Base-by-base conservation (phyloP, 257 asterid species). In the Solanum stenotomum region DNA sequence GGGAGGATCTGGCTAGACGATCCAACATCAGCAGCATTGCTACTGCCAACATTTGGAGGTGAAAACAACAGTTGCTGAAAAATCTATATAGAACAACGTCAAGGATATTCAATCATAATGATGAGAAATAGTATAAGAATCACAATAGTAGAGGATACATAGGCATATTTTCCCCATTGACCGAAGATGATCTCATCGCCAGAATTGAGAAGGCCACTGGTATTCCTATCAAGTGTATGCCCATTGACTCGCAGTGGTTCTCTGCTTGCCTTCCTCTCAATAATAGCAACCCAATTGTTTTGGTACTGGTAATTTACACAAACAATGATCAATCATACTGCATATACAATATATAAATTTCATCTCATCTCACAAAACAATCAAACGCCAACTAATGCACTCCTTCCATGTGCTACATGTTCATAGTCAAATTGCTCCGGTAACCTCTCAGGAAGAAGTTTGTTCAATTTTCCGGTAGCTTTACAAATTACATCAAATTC, bases 131-230 rank as follows among this genome's bases (percentile, higher is more conserved):
- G 33, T 75, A 75, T 35, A 22, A 76, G 56, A 76, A 56, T 56
- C n/a, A 18, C 63, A 18, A 56, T 18, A 56, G n/a, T 76, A 70
- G 52, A 94, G 95, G 98, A 96, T 96, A 96, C 98, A 89, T 95
- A 95, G 90, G 98, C 94, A 93, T 93, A 95, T 87, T 81, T 91
- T 78, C 98, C 98, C 37, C 79, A 92, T 87, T 89, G 87, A 68
- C 98, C 98, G 74, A 96, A 96, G 84, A 92, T 91, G 91, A 96
- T 86, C 90, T 95, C 95, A 92, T 96, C 98, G 86, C 98, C 98
- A 18, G 98, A 96, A 85, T 89, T 91, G 87, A 95, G 98, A 82
- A 91, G 90, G 86, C 90, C 89, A 46, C 40, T 90, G 23, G 92
- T 84, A 85, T 89, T 92, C 87, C 87, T 94, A 93, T 90, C 91